Evolutionary conservation across 495 filamentous ascomycete genomes (phyloP).

Genomic region (Tuber melanosporum): DNA sequence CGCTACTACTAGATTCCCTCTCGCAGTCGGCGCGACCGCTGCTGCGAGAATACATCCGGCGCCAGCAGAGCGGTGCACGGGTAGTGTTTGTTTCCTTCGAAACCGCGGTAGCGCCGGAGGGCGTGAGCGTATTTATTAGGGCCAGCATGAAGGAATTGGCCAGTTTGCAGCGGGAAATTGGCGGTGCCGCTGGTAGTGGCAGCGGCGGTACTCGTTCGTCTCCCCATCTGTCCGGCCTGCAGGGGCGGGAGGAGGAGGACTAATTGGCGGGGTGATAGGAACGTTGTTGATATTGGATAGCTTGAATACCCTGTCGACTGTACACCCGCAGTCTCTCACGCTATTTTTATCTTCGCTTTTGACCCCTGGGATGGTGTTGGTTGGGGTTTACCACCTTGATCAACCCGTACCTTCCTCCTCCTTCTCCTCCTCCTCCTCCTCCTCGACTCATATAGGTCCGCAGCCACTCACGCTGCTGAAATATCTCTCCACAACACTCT

Average conservation of each 20-base stretch:
- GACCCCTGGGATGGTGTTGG: constrained; percentile 50
- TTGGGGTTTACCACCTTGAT: constrained; percentile 64
- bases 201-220: constrained; percentile 42
- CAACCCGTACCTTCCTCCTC: constrained; percentile 47
- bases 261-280: constrained; percentile 45
- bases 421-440: constrained; percentile 39
- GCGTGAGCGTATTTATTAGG: constrained; percentile 58
- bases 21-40: constrained; percentile 73
- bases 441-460: constrained; percentile 46
- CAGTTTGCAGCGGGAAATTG: constrained; percentile 53
- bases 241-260: constrained; percentile 38
- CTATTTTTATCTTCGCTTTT: constrained; percentile 54
- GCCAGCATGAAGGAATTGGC: constrained; percentile 54
- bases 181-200: constrained; percentile 47
- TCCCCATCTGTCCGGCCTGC: constrained; percentile 15
- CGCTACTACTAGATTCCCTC: constrained; percentile 73
- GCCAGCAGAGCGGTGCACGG: constrained; percentile 48
- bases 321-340: constrained; percentile 46
- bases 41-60: constrained; percentile 62
- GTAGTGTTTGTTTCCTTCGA: constrained; percentile 72
- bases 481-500: constrained; percentile 63
- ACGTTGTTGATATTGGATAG: constrained; percentile 59
- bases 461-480: constrained; percentile 55
- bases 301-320: constrained; percentile 50
- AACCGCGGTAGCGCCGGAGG: constrained; percentile 54